Evolutionary conservation across 257 asterid species (phyloP).

Genomic region (Knoxia roxburghii): DNA sequence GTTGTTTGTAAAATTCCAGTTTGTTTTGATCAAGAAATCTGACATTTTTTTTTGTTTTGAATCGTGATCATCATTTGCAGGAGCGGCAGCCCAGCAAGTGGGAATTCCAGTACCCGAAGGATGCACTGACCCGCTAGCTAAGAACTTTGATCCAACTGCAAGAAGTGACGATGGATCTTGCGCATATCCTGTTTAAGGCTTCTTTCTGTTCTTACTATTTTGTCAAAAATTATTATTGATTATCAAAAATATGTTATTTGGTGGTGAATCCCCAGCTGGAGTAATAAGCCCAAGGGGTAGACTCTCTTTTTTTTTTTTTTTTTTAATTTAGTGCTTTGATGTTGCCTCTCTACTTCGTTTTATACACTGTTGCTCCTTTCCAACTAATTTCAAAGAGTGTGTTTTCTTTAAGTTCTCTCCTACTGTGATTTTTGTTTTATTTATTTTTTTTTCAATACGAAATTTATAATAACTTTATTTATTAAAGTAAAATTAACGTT

Average conservation of each 20-base stretch:
- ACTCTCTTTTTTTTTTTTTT: background rate
- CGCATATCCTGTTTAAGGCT: constrained; percentile 22
- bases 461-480: too few species aligned
- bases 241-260: background rate
- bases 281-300: constrained; percentile 9
- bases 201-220: too few species aligned
- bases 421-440: too few species aligned
- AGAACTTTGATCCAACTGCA: constrained; percentile 57
- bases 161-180: constrained; percentile 69
- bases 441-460: too few species aligned
- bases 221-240: background rate
- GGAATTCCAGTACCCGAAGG: constrained; percentile 51
- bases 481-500: too few species aligned
- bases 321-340: constrained; percentile 5
- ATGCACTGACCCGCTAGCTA: constrained; percentile 57
- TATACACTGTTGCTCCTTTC: background rate
- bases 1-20: too few species aligned
- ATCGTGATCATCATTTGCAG: constrained; percentile 10
- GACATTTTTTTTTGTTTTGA: background rate
- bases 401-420: too few species aligned
- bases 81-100: constrained; percentile 50
- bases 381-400: constrained; percentile 8
- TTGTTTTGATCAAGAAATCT: background rate
- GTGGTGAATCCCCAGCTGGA: background rate
- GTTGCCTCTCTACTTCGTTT: background rate